These are phyloP conservation scores for Bisporella sp. DNA, from an alignment of 2,329 filamentous ascomycete genomes.

Conservation along the genomic window DNA sequence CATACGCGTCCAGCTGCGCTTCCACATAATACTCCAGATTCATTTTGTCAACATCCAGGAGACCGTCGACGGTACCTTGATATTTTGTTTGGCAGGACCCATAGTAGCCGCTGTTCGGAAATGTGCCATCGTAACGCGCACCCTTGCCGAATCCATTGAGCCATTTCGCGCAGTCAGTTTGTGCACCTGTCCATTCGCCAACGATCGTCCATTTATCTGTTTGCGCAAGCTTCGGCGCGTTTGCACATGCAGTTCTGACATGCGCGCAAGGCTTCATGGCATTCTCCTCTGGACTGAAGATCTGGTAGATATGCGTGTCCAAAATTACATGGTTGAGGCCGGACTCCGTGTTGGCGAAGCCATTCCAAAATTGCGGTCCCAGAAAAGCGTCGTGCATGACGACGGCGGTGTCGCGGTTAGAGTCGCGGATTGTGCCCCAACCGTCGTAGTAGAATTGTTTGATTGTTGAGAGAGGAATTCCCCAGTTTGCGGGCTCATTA, in stretches of 20 bases:
- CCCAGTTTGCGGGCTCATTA: slow-evolving; percentile 32
- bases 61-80: slow-evolving; percentile 37
- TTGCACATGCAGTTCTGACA: slow-evolving; percentile 33
- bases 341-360: slow-evolving; percentile 47
- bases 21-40: slow-evolving; percentile 34
- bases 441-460: slow-evolving; percentile 43
- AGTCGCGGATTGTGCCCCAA: slow-evolving; percentile 38
- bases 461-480: slow-evolving; percentile 27
- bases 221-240: slow-evolving; percentile 26
- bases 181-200: slow-evolving; percentile 37
- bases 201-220: slow-evolving; percentile 30
- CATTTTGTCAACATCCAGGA: slow-evolving; percentile 29
- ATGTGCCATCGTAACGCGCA: slow-evolving; percentile 41
- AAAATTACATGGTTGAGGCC: slow-evolving; percentile 32
- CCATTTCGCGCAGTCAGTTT: slow-evolving; percentile 38
- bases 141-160: slow-evolving; percentile 52
- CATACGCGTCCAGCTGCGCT: slow-evolving; percentile 37
- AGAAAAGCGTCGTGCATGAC: slow-evolving; percentile 54
- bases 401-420: slow-evolving; percentile 40
- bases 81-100: slow-evolving; percentile 34
- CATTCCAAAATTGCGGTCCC: slow-evolving; percentile 50
- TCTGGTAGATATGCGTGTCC: slow-evolving; percentile 38
- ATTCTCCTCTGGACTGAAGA: slow-evolving; percentile 31
- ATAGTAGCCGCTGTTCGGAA: slow-evolving; percentile 28
- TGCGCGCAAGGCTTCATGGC: slow-evolving; percentile 32